Conservation (phyloP, 805 yeast genomes). For the Blastobotrys muscicola region DNA sequence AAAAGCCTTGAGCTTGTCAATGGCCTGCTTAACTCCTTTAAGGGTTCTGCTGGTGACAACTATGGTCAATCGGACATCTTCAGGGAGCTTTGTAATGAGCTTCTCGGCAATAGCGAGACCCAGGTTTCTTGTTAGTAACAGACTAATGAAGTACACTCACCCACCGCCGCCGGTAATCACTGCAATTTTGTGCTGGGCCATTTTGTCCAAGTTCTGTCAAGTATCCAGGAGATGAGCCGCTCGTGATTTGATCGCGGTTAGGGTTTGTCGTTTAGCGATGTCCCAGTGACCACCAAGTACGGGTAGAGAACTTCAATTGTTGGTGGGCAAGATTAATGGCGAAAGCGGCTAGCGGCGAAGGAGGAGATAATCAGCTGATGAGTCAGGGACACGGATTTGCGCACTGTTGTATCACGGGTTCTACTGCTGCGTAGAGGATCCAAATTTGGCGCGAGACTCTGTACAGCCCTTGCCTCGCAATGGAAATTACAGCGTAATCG, state of each 20-base stretch:
- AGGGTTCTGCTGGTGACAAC: slow-evolving; percentile 85
- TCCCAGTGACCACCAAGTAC: too few species aligned
- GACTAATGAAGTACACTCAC: slow-evolving; percentile 9
- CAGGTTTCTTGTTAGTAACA: slow-evolving; percentile 32
- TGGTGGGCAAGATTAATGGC: too few species aligned
- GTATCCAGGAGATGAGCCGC: not conserved
- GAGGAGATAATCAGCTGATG: too few species aligned
- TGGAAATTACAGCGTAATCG: too few species aligned
- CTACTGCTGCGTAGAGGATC: too few species aligned
- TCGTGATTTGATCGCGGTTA: not conserved
- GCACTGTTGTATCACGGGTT: too few species aligned
- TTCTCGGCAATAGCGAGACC: slow-evolving; percentile 83
- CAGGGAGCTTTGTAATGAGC: slow-evolving; percentile 51
- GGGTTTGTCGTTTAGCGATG: too few species aligned
- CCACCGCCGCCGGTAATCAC: slow-evolving; percentile 35
- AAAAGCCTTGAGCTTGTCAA: slow-evolving; percentile 37
- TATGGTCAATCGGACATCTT: slow-evolving; percentile 52
- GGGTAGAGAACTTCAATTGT: too few species aligned
- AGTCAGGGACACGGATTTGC: too few species aligned
- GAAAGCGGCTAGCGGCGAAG: too few species aligned
- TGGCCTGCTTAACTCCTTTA: slow-evolving; percentile 72
- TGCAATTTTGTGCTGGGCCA: slow-evolving; percentile 22
- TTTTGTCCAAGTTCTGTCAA: not conserved
- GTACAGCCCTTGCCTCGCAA: too few species aligned
- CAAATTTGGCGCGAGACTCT: too few species aligned